These are phyloP conservation scores for Nephelium lappaceum DNA, from an alignment of 345 rosid genomes.

Conservation along the genomic window DNA sequence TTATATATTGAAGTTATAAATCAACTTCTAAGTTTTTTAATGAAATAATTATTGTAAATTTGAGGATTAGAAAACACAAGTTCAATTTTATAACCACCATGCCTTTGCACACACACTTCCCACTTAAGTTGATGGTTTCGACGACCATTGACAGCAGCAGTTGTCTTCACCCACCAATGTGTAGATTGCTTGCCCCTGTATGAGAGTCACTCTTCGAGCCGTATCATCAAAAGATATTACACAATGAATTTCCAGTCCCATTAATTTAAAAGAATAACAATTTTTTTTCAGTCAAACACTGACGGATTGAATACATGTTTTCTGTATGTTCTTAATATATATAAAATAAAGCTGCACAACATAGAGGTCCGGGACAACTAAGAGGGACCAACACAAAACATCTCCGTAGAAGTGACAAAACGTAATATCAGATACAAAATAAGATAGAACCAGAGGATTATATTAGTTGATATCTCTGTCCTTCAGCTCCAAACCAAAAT, in stretches of 20 bases:
- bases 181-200: too few relatives aligned
- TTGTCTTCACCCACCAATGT: too few relatives aligned
- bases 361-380: neutral
- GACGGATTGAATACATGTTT: neutral
- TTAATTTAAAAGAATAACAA: neutral
- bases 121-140: too few relatives aligned
- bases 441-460: constrained; percentile 1
- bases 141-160: too few relatives aligned
- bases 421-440: neutral
- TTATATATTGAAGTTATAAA: too few relatives aligned
- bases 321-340: neutral
- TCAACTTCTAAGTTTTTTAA: too few relatives aligned
- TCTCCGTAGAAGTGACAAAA: neutral
- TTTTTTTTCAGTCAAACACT: neutral
- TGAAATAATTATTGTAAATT: too few relatives aligned
- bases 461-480: neutral
- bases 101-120: too few relatives aligned
- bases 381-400: neutral
- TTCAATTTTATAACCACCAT: too few relatives aligned
- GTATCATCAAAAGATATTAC: neutral
- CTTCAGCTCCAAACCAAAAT: constrained; percentile 11
- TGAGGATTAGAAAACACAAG: too few relatives aligned
- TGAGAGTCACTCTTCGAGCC: too few relatives aligned
- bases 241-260: neutral
- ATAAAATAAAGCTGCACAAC: constrained; percentile 10